Percentiles rank a stretch among this genome's conserved stretches.
Evolutionary conservation across 306 rosid genomes (phyloP).

Genomic region (Hippophae rhamnoides): DNA sequence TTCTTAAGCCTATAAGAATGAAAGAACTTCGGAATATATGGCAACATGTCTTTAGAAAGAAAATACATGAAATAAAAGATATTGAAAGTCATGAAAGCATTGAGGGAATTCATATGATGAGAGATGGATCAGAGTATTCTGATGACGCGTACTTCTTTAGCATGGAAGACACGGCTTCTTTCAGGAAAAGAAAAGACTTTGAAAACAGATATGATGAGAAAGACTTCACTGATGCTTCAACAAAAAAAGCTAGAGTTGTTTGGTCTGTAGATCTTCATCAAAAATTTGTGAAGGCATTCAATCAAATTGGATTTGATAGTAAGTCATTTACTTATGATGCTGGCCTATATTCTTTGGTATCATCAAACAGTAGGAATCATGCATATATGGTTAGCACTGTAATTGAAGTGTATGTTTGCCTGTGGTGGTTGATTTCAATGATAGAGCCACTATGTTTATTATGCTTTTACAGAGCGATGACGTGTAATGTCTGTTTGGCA

Average conservation of each 20-base stretch:
- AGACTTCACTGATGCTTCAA: slow-evolving; percentile 55
- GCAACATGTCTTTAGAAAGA: slow-evolving; percentile 90
- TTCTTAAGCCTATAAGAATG: slow-evolving; percentile 95
- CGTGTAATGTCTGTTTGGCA: slow-evolving; percentile 54
- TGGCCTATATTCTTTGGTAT: slow-evolving; percentile 7
- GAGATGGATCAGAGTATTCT: slow-evolving; percentile 56
- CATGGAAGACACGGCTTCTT: slow-evolving; percentile 48
- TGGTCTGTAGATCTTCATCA: slow-evolving; percentile 99
- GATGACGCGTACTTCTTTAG: slow-evolving; percentile 57
- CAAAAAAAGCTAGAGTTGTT: slow-evolving; percentile 87
- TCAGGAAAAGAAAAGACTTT: slow-evolving; percentile 62
- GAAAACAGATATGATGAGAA: slow-evolving; percentile 61
- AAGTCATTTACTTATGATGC: slow-evolving; percentile 27
- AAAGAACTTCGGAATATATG: slow-evolving; percentile 89
- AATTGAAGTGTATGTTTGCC: neutral
- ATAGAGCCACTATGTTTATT: slow-evolving; percentile 20
- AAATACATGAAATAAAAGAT: slow-evolving; percentile 79
- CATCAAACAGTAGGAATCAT: slow-evolving; percentile 5
- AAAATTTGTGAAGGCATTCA: slow-evolving; percentile 90
- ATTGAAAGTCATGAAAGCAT: slow-evolving; percentile 64
- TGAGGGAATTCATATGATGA: slow-evolving; percentile 47
- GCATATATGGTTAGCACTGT: neutral
- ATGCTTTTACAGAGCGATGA: slow-evolving; percentile 32
- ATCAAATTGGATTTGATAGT: slow-evolving; percentile 94
- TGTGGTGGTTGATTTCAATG: slow-evolving; percentile 13